Evolutionary conservation across 768 basidiomycete species (phyloP), one percentile per base, ranked within the genome.

Genomic region (Serendipita vermifera): DNA sequence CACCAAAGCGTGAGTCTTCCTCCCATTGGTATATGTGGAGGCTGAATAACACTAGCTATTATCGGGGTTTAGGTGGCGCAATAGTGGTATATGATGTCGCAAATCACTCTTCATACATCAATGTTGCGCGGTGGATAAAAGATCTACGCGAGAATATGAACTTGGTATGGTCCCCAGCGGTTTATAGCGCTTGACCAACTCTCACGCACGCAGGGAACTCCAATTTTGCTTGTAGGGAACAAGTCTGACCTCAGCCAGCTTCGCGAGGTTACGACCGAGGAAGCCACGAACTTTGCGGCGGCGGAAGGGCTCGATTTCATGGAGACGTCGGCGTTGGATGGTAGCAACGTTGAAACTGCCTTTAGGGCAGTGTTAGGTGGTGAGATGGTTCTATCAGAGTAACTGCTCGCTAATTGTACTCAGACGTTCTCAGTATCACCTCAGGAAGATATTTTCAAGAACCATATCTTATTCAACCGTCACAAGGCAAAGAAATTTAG

Each of bases 211-310:
- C 63, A 85, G 55, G 91, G 86, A 74, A 91, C 91, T 58, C 89
- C 88, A 54, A 94, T 94, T 67, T 92, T 92, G 89, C 79, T 93
- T 33, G 90, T 94, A 9, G 91, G 91, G 11, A 97, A 97, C 77
- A 97, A 99, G 84, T 92, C 89, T 68, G 96, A 99, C 78, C 82
- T 99, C 77, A 93, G 96, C 73, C 96, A 99, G 68, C 70, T 98
- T 64, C 75, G 96, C 61, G 94, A 93, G 38, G 93, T 98, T 35
- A 85, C 94, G 31, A 98, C 93, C 29, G 96, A 99, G 51, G 96
- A 99, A 75, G 94, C 93, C 48, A 96, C 20, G 14, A 27, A 20
- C 20, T 43, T 40, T 54, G 20, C 64, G 90, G 90, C 86, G 63
- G 91, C 94, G 73, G 91, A 93, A 65, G 83, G 82, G 20, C 71